phyloP scores from a whole-genome alignment of 2,329 filamentous ascomycete species.

The Clonostachys chloroleuca region DNA sequence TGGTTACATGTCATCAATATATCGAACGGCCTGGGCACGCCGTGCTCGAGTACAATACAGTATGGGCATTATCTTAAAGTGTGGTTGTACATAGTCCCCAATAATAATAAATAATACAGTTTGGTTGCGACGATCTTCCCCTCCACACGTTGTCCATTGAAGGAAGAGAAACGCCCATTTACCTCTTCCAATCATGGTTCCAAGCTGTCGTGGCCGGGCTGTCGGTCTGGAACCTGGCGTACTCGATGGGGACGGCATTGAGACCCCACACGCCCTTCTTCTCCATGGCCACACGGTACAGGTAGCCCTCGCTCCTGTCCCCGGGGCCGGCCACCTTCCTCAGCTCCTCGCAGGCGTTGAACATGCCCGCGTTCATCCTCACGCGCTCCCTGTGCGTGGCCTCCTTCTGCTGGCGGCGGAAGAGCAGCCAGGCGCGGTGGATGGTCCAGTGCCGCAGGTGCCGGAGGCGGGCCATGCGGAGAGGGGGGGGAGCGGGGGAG shows the following conservation, averaged over 20 bases:
- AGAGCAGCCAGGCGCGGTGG: slow-evolving; percentile 89
- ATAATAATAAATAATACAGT: neutral
- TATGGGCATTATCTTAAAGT: neutral
- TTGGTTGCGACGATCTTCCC: neutral
- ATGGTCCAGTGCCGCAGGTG: slow-evolving; percentile 97
- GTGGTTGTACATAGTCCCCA: neutral
- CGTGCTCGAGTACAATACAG: too few species aligned
- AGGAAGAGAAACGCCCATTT: slow-evolving; percentile 4
- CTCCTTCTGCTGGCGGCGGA: slow-evolving; percentile 64
- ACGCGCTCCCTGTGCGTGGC: slow-evolving; percentile 67
- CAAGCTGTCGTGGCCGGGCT: slow-evolving; percentile 75
- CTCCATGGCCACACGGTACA: slow-evolving; percentile 86
- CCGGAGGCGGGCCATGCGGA: slow-evolving; percentile 84
- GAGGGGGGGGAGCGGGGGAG: slow-evolving; percentile 55
- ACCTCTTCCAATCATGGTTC: slow-evolving; percentile 88
- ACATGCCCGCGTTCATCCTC: slow-evolving; percentile 78
- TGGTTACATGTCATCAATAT: too few species aligned
- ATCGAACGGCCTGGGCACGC: too few species aligned
- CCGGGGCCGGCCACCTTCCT: slow-evolving; percentile 54
- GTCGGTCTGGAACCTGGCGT: slow-evolving; percentile 80
- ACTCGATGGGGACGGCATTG: slow-evolving; percentile 83
- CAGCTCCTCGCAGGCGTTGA: slow-evolving; percentile 80
- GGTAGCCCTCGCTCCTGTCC: slow-evolving; percentile 56
- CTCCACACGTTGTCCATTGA: too few species aligned
- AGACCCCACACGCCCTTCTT: slow-evolving; percentile 79